Evolutionary conservation across 169 alveolate species (phyloP), one percentile per base, ranked within the genome.

Genomic region (Plasmodium gallinaceum): DNA sequence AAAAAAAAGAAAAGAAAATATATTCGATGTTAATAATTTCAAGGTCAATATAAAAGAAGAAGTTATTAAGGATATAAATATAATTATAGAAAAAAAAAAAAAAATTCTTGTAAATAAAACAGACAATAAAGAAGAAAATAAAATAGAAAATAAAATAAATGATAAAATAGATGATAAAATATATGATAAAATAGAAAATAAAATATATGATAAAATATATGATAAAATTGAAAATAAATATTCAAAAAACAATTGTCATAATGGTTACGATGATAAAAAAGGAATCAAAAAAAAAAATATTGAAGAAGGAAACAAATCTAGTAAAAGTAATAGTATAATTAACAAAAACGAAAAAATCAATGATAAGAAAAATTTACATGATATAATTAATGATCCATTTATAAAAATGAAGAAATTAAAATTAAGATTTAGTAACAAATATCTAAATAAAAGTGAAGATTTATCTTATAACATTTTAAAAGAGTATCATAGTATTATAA

Each of bases 1-100:
- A 24, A 72, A 72, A 54, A 43, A 64, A 37, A 52, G 26, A 78
- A 78, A 78, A 65, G 74, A 76, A 76, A 64, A 46, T 9, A 18
- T 32, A 24, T 78, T 46, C 2, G 54, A 78, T n/a, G 24, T 48
- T 7, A 64, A 70, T 7, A 78, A 78, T 78, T 78, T 78, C 65
- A 78, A 52, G 18, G 89, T 64, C 16, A 45, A 43, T 51, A 5
- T 16, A 54, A 64, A 52, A 3, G 57, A 65, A 1, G 89, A 78
- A 14, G 10, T 62, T 46, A 45, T 20, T n/a, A 78, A 78, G 9
- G 22, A 7, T 58, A 37, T 65, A 14, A 58, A 78, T 14, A 10
- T 78, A 39, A 78, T 43, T 64, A 6, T 42, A 42, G 22, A 42
- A 43, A 58, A 45, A 61, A 18, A 14, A 32, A 14, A 22, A 12